Base-by-base conservation (phyloP, 225 moss, liverwort and hornwort species). In the Asterella californica region DNA sequence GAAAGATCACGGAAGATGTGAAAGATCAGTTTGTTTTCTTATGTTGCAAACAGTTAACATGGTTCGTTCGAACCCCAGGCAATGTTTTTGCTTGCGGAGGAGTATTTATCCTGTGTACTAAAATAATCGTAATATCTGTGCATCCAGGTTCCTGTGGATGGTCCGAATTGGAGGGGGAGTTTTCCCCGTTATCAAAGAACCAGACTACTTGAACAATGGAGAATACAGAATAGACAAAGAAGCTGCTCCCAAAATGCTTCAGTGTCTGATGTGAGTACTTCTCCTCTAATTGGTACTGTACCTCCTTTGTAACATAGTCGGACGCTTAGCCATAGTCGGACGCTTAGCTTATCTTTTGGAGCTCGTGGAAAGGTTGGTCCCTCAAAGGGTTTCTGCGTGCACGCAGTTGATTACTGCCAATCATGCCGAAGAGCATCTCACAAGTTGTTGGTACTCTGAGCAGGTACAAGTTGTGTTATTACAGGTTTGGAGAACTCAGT, bases 141-240 rank as follows among this genome's bases (percentile, higher is more conserved):
- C 10, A 74, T 81, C 79, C 91, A 99, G 99, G 79, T 99, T 99
- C 84, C 89, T 99, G 74, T 99, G 99, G 99, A 99, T 99, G 99
- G 95, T 99, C 78, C 99, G 95, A 57, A 99, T 99, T 82, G 99
- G 99, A 84, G 93, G 93, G 76, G 99, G 99, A 73, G 99, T 99
- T 19, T 99, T 99, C 83, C 99, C 95, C 75, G 80, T 91, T 24
- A 95, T 99, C 33, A 93, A 92, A 86, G 99, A 99, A 80, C 82
- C 92, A 61, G 99, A 99, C 69, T 99, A 93, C 83, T 90, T 99
- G 74, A 99, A 92, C 59, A 99, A 93, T 73, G 99, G 99, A 38
- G 99, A 99, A 45, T 99, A 99, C 82, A 90, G 95, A 53, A 79
- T 99, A 74, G 99, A 99, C 87, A 99, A 90, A 81, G 92, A 93